Base-by-base conservation (phyloP, 2,329 filamentous ascomycete genomes). In the Pseudogymnoascus sp. region DNA sequence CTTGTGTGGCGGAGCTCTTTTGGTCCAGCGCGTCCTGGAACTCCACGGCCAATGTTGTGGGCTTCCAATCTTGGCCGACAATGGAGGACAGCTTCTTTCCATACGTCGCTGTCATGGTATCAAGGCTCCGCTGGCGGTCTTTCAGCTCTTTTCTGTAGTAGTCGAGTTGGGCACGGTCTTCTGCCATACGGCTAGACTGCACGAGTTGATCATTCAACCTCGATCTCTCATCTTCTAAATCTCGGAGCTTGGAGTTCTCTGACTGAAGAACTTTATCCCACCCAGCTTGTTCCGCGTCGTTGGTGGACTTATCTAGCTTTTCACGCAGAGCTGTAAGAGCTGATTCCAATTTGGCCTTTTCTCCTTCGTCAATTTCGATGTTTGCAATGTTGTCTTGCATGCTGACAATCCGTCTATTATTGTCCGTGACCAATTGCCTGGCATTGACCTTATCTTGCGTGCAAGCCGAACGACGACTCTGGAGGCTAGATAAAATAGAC, bases 361-460 rank as follows among this genome's bases (percentile, higher is more conserved):
- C 84, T 3, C 92, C 92, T 75, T 97, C 93, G 67, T 99, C 93
- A 31, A 92, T 81, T 36, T 88, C 82, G 61, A 99, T 87, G n/a
- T 79, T 78, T 67, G 87, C 81, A 33, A 91, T 78, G 33, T 88
- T 84, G 54, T 77, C 80, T 70, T 96, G 90, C 35, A 92, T 78
- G 0, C 77, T 75, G 3, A 75, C 75, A 5, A 87, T 84, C 60
- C 88, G 88, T 69, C 82, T 85, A 63, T 96, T 90, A 66, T 94
- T 92, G 5, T 79, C 75, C 0, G 78, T 77, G 63, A 96, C 91
- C 54, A 89, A 85, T 66, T 89, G 83, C 68, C 84, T 88, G 4
- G 90, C 85, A 50, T 82, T 84, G 24, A 88, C 81, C 61, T 92
- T 94, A 66, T 86, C 87, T 68, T 94, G 89, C 1, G 82, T 85